These are phyloP conservation scores for Lecanicillium sp. DNA, from an alignment of 2,329 filamentous ascomycete species.

Conservation along the genomic window DNA sequence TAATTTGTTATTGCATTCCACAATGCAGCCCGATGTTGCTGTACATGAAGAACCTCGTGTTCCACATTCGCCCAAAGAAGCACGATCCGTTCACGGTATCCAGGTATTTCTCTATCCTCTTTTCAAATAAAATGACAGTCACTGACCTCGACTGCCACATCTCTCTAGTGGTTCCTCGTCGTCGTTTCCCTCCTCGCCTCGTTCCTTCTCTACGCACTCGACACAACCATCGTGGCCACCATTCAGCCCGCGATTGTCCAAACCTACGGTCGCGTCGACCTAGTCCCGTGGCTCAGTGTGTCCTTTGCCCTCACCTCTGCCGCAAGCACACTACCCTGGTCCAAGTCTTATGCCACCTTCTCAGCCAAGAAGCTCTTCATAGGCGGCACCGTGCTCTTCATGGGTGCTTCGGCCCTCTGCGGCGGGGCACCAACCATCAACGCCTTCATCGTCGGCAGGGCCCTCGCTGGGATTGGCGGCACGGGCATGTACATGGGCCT, in stretches of 20 bases:
- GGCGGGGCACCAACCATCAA: conserved; percentile 31
- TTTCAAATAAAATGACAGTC: no score
- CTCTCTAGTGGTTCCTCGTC: conserved; percentile 11
- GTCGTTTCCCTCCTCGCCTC: conserved; percentile 12
- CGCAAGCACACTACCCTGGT: conserved; percentile 31
- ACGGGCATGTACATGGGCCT: conserved; percentile 28
- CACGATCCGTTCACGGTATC: no score
- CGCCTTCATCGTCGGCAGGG: conserved; percentile 35
- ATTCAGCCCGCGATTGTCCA: conserved; percentile 31
- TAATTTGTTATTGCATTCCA: no score
- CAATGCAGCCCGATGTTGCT: no score
- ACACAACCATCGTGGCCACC: conserved; percentile 38
- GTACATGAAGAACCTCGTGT: no score
- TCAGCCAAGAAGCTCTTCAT: conserved; percentile 32
- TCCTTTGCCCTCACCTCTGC: conserved; percentile 29
- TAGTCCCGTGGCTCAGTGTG: conserved; percentile 17
- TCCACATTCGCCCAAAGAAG: no score
- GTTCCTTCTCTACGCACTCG: conserved; percentile 28
- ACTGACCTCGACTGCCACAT: no score
- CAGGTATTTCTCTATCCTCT: no score
- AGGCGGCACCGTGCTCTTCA: conserved; percentile 14
- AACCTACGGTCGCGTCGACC: conserved; percentile 23
- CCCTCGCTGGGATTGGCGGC: conserved; percentile 33
- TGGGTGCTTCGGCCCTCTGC: conserved; percentile 23
- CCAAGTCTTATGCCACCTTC: conserved; percentile 31